Base-by-base conservation (phyloP, 208 protist genomes). In the Crithidia mellificae region DNA sequence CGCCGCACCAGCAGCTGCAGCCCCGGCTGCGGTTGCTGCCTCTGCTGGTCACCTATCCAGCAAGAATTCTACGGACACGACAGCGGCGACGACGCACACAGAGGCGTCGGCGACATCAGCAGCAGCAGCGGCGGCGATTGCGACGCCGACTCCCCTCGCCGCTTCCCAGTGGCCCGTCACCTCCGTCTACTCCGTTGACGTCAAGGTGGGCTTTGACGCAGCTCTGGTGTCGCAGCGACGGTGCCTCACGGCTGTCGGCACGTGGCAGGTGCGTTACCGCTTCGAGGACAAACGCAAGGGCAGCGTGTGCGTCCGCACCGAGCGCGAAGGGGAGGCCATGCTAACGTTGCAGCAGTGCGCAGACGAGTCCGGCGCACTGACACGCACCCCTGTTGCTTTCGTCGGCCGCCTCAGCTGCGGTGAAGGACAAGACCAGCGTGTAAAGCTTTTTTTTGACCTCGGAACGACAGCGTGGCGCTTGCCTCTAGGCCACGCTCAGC, bases 241-340 rank as follows among this genome's bases (percentile, higher is more conserved):
- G 5, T 19, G 38, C 17, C 17, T 75, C 8, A 38, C 22, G 11
- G 62, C 55, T 25, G 64, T 38, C 0, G 70, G 70, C 5, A 27
- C 38, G 11, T 58, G 20, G 19, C 25, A 68, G 27, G 19, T 59
- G 51, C 53, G 38, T 3, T 75, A 69, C 55, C 61, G 62, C 6
- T 57, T 49, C 6, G 62, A 68, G 19, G 46, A 50, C 22, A 68
- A 52, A n/a, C 36, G 47, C 8, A 51, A 24, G 20, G 14, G 61
- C 6, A 14, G 24, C 9, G 29, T 39, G 19, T 44, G 30, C 1
- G n/a, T 75, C n/a, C 63, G 70, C 27, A 59, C 36, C 29, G 63
- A 63, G 49, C 62, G 44, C 2, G 63, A 75, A 25, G 47, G 70
- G 8, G 70, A 68, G 54, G 51, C 34, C 25, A 59, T n/a, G 6